Conservation (phyloP, 73 alveolate genomes). For the Paramecium primaurelia region DNA sequence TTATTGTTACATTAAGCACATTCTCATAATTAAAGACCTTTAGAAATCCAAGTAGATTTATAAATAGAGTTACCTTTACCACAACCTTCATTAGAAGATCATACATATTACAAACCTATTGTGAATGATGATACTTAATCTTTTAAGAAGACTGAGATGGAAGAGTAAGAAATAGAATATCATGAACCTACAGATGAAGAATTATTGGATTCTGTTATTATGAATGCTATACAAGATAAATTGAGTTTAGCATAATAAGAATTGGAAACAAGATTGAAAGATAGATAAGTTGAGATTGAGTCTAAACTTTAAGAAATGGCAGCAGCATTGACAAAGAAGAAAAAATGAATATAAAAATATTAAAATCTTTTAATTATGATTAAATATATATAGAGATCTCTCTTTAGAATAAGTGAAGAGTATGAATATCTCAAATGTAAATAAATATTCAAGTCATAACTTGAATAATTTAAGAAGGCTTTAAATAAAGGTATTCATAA, state of each 20-base stretch:
- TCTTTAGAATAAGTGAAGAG: background rate
- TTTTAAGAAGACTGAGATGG: background rate
- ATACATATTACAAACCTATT: background rate
- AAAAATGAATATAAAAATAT: background rate
- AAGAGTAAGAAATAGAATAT: background rate
- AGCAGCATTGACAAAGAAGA: background rate
- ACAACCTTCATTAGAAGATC: background rate
- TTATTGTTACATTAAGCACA: background rate
- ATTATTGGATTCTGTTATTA: background rate
- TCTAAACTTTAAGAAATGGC: background rate
- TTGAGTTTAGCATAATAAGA: background rate
- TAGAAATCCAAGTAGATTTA: background rate
- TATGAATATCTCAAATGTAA: background rate
- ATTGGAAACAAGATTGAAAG: background rate
- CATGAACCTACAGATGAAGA: background rate
- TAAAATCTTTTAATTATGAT: background rate
- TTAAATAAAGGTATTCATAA: background rate
- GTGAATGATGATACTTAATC: background rate
- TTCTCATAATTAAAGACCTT: background rate
- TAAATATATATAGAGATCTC: background rate
- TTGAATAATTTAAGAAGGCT: background rate
- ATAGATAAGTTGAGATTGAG: background rate
- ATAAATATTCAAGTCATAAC: background rate
- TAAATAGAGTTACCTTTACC: background rate
- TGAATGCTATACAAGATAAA: background rate